Conservation (phyloP, 2,329 filamentous ascomycete genomes). For the Apiospora rasikravindrae region DNA sequence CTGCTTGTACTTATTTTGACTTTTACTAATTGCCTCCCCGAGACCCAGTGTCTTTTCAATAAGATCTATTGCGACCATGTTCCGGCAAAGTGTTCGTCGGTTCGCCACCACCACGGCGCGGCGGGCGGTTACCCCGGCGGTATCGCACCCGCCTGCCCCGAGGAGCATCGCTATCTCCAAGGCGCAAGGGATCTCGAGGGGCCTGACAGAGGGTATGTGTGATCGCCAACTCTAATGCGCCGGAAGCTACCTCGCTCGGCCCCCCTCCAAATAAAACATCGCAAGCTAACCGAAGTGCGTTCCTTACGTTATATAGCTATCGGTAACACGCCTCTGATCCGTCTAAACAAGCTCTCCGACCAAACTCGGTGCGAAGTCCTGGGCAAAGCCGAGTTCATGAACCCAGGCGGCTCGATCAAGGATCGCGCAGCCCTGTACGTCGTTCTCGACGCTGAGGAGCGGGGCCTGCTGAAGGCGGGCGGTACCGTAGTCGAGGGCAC, state of each 20-base stretch:
- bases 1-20: not conserved
- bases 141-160: constrained; percentile 48
- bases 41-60: not conserved
- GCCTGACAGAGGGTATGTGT: constrained; percentile 78
- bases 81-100: constrained; percentile 69
- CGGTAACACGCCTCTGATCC: constrained; percentile 94
- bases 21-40: not conserved
- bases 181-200: constrained; percentile 78
- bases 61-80: constrained; percentile 55
- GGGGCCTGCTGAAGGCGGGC: constrained; percentile 79
- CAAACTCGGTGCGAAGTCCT: constrained; percentile 93
- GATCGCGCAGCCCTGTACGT: constrained; percentile 95
- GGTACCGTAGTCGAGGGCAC: constrained; percentile 97
- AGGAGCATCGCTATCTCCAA: constrained; percentile 76
- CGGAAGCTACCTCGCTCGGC: constrained; percentile 10
- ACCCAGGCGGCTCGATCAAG: constrained; percentile 95
- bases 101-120: constrained; percentile 69
- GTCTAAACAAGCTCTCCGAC: constrained; percentile 84
- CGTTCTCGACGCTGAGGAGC: constrained; percentile 90
- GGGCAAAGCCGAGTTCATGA: constrained; percentile 98
- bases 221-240: not conserved
- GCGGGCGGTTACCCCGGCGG: constrained; percentile 48
- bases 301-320: constrained; percentile 71
- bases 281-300: not conserved
- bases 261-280: not conserved